These are phyloP conservation scores for Hortiboletus campestris DNA, from an alignment of 768 basidiomycete genomes.

Conservation along the genomic window DNA sequence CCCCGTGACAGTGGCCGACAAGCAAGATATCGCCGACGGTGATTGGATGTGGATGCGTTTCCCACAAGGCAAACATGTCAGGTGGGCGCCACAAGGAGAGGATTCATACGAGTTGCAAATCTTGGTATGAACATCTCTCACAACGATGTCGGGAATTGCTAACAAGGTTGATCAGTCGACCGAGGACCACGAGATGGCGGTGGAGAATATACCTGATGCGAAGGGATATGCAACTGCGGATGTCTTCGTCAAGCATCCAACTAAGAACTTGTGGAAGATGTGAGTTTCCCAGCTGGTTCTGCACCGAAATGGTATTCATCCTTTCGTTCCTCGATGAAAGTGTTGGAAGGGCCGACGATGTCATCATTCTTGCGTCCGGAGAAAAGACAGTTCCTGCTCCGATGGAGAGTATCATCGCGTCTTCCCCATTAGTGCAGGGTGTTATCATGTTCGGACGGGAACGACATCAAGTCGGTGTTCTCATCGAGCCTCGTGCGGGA, in stretches of 20 bases:
- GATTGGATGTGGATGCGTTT: slow-evolving; percentile 39
- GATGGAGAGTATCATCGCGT: slow-evolving; percentile 29
- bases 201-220: slow-evolving; percentile 38
- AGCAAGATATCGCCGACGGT: slow-evolving; percentile 13
- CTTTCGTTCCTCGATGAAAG: neutral
- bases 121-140: slow-evolving; percentile 26
- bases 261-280: slow-evolving; percentile 39
- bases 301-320: neutral
- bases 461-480: slow-evolving; percentile 32
- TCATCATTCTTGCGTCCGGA: slow-evolving; percentile 27
- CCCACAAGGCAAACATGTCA: slow-evolving; percentile 19
- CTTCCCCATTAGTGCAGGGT: slow-evolving; percentile 20
- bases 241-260: slow-evolving; percentile 44
- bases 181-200: slow-evolving; percentile 1
- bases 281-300: neutral
- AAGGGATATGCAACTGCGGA: slow-evolving; percentile 44
- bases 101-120: slow-evolving; percentile 38
- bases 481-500: slow-evolving; percentile 27
- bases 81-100: slow-evolving; percentile 34
- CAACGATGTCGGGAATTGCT: neutral
- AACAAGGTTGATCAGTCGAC: neutral
- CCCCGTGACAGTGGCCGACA: neutral
- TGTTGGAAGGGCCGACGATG: slow-evolving; percentile 37
- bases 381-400: slow-evolving; percentile 26
- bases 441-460: slow-evolving; percentile 36